Evolutionary conservation across 2,329 filamentous ascomycete genomes (phyloP), one percentile per base, ranked within the genome.

Genomic region (Exophiala sp.): DNA sequence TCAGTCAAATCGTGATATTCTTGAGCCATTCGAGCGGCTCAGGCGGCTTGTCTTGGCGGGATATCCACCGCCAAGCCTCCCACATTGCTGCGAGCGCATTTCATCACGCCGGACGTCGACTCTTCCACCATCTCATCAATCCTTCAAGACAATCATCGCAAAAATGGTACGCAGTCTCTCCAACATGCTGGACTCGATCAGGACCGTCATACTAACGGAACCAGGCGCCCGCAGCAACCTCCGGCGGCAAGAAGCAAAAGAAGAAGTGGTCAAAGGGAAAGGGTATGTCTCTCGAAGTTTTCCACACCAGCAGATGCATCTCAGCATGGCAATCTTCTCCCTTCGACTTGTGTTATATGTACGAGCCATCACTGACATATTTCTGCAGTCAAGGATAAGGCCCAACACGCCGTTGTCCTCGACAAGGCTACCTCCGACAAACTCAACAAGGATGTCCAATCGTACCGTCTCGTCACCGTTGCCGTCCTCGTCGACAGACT

Each of bases 371-470:
- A 43, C 41, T 21, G 21, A 18, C 42, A 34, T 38, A 43, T 62
- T 57, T 52, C 36, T 64, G 82, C 77, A 91, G 94, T 99, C 84
- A 99, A 99, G 94, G 94, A 99, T 86, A 99, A 99, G 91, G 92
- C 94, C 80, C 88, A 97, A 78, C 94, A 99, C 86, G 89, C 74
- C 78, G 94, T 99, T 79, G 84, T 97, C 74, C 90, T 99, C 80
- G 94, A 99, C 84, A 99, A 99, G 87, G 75, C 82, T 79, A 96
- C 88, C 74, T 88, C 88, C 68, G 94, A 99, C 81, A 96, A 95
- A 84, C 91, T 99, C 78, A 88, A 96, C 85, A 99, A 99, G 85
- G 94, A 99, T 85, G 95, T 99, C 71, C 94, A 97, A 80, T 96
- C 94, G 65, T 99, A 97, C 88, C 91, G 94, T 74, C 91, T 99